Percentiles rank a stretch among this genome's conserved stretches.
These are phyloP conservation scores for Chloranthus sessilifolius DNA, from an alignment of 164 flowering plant genomes.

Conservation along the genomic window DNA sequence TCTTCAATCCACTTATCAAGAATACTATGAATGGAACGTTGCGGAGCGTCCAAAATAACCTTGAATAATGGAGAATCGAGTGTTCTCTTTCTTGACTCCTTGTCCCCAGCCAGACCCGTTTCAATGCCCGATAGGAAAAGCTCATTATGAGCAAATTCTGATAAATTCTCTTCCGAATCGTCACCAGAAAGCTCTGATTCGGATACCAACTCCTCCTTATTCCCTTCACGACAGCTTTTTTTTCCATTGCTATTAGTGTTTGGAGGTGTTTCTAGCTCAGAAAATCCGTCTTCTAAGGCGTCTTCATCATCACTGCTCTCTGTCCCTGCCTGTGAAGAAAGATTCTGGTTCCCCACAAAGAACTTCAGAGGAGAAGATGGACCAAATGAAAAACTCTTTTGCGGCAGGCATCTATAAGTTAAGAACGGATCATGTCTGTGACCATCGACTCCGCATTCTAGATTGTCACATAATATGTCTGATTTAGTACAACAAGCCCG, in stretches of 20 bases:
- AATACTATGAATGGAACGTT: conserved; percentile 22
- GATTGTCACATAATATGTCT: conserved; percentile 7
- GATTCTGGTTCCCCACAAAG: conserved; percentile 18
- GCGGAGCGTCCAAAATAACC: conserved; percentile 34
- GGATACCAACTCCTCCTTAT: conserved; percentile 32
- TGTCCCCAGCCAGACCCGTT: conserved; percentile 8
- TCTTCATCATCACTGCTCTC: conserved; percentile 52
- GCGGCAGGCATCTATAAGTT: background rate
- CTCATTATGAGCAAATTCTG: conserved; percentile 25
- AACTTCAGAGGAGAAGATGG: conserved; percentile 9
- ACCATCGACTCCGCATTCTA: conserved; percentile 13
- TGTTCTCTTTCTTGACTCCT: conserved; percentile 8
- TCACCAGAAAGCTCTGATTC: conserved; percentile 43
- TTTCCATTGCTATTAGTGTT: background rate
- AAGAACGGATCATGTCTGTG: conserved; percentile 6
- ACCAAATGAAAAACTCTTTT: conserved; percentile 15
- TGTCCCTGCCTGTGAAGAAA: conserved; percentile 69
- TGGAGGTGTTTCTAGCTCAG: conserved; percentile 55
- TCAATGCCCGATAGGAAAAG: conserved; percentile 31
- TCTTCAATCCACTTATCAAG: conserved; percentile 62
- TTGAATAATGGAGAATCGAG: conserved; percentile 26
- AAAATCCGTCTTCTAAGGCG: conserved; percentile 65
- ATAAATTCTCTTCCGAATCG: conserved; percentile 23
- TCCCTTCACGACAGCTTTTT: conserved; percentile 17
- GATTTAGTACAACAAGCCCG: conserved; percentile 21